These are phyloP conservation scores for Backusella parvicylindrica DNA, from an alignment of 192 early-diverging fungal genomes.

Conservation along the genomic window DNA sequence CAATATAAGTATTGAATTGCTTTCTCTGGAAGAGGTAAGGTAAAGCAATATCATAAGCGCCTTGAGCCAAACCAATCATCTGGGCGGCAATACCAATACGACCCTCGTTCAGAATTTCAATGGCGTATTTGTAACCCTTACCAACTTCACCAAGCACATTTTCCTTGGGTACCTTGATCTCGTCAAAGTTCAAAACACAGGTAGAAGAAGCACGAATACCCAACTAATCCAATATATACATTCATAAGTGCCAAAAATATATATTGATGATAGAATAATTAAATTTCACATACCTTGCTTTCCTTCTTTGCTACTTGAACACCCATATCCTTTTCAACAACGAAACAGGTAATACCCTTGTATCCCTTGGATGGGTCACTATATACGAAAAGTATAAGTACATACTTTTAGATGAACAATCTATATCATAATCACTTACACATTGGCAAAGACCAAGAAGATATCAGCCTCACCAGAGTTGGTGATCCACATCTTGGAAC, in stretches of 20 bases:
- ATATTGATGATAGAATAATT: background rate
- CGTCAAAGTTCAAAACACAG: slow-evolving; percentile 91
- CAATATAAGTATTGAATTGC: slow-evolving; percentile 84
- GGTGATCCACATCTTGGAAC: slow-evolving; percentile 92
- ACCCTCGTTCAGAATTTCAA: slow-evolving; percentile 97
- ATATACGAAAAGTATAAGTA: background rate
- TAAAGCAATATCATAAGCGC: slow-evolving; percentile 82
- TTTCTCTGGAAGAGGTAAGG: slow-evolving; percentile 95
- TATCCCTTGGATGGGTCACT: slow-evolving; percentile 85
- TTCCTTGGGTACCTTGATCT: slow-evolving; percentile 74
- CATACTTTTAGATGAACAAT: background rate
- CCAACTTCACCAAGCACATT: slow-evolving; percentile 93
- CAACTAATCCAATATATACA: slow-evolving; percentile 38
- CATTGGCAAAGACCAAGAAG: slow-evolving; percentile 97
- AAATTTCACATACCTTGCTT: slow-evolving; percentile 56
- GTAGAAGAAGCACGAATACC: slow-evolving; percentile 97
- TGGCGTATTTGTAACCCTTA: slow-evolving; percentile 98
- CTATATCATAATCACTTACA: slow-evolving; percentile 37
- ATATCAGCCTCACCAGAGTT: slow-evolving; percentile 95
- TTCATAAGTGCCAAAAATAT: background rate
- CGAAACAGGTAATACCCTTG: slow-evolving; percentile 97
- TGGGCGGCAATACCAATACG: slow-evolving; percentile 56
- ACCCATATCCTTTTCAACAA: slow-evolving; percentile 70
- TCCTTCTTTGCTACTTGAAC: slow-evolving; percentile 90
- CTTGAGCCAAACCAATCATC: slow-evolving; percentile 93